Evolutionary conservation across 1,139 yeast species (phyloP).

Genomic region (Spathaspora sp.): DNA sequence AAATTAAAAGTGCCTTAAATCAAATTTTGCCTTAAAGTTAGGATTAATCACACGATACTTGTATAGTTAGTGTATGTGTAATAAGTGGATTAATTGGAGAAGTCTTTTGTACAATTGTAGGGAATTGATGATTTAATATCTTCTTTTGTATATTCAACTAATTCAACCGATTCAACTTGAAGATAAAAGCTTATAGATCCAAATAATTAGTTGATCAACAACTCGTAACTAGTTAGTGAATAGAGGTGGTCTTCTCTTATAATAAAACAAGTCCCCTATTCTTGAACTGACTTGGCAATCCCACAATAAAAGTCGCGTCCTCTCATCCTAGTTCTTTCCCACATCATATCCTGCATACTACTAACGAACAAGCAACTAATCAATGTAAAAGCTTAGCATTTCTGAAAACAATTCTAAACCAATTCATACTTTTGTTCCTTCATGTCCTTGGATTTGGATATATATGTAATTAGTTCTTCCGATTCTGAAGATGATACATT

Average conservation of each 20-base stretch:
- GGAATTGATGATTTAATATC: too few relatives aligned
- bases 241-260: too few relatives aligned
- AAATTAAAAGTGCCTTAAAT: neutral
- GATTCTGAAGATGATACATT: conserved; percentile 2
- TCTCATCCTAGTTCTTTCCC: neutral
- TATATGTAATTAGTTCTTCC: conserved; percentile 3
- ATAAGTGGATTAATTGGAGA: neutral
- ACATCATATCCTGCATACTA: neutral
- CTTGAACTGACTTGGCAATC: too few relatives aligned
- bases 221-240: too few relatives aligned
- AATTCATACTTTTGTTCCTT: neutral
- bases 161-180: too few relatives aligned
- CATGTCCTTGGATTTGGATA: conserved; percentile 4
- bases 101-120: too few relatives aligned
- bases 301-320: too few relatives aligned
- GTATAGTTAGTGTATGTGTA: too few relatives aligned
- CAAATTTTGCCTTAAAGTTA: conserved; percentile 2
- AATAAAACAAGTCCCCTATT: too few relatives aligned
- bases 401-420: neutral
- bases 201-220: too few relatives aligned
- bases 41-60: neutral
- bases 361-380: neutral
- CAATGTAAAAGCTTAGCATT: neutral
- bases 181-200: too few relatives aligned
- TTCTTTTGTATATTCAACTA: too few relatives aligned